Conservation (phyloP, 768 basidiomycete genomes). For the Lactarius hengduanensis region DNA sequence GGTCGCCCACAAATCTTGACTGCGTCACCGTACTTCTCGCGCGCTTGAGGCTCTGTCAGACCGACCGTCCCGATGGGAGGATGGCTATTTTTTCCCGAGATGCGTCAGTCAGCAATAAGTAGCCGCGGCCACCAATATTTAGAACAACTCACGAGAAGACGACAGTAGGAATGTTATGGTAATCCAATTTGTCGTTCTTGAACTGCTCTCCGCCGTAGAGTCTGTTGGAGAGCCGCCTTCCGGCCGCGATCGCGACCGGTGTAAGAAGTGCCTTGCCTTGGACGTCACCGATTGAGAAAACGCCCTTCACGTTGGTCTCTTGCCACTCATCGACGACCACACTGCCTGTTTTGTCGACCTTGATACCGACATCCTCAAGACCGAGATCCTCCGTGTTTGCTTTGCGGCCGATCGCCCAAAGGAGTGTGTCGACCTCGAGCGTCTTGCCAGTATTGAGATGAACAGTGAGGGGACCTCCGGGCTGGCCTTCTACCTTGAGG, state of each 20-base stretch:
- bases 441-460: constrained; percentile 69
- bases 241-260: constrained; percentile 97
- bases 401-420: constrained; percentile 95
- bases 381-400: constrained; percentile 78
- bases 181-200: constrained; percentile 84
- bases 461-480: constrained; percentile 73
- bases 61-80: constrained; percentile 96
- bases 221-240: constrained; percentile 82
- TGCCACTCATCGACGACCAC: constrained; percentile 91
- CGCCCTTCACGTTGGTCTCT: constrained; percentile 64
- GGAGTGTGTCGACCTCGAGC: constrained; percentile 79
- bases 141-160: constrained; percentile 82
- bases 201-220: constrained; percentile 85
- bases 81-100: constrained; percentile 52
- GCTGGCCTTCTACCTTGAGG: constrained; percentile 69
- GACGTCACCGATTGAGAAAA: constrained; percentile 90
- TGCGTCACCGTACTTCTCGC: constrained; percentile 80
- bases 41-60: constrained; percentile 88
- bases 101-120: constrained; percentile 11
- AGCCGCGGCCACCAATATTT: neutral
- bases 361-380: constrained; percentile 72
- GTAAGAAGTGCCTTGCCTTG: constrained; percentile 91
- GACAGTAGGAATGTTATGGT: constrained; percentile 90
- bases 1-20: constrained; percentile 83
- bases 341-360: constrained; percentile 77